Conservation (phyloP, 2,329 filamentous ascomycete species). For the Coniochaeta sp. region DNA sequence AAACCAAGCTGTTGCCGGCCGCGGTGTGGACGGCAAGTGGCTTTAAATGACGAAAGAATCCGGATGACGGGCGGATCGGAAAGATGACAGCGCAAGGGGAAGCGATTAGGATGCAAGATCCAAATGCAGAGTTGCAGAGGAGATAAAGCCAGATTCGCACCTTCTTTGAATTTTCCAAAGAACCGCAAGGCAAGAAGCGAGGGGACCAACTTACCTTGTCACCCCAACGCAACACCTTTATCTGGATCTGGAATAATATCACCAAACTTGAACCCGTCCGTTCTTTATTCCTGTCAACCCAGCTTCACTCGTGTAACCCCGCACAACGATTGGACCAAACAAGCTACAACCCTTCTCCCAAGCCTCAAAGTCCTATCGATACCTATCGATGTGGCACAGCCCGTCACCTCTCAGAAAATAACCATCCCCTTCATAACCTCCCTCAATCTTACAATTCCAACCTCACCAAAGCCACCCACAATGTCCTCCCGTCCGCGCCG, state of each 20-base stretch:
- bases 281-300: background rate
- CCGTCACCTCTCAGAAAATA: background rate
- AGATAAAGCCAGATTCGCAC: background rate
- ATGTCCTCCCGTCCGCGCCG: conserved; percentile 44
- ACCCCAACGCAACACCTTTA: background rate
- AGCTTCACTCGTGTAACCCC: background rate
- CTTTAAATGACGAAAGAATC: background rate
- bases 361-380: conserved; percentile 2
- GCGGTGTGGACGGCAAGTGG: background rate
- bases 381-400: conserved; percentile 3
- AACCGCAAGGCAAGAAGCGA: background rate
- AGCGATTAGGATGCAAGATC: background rate
- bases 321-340: conserved; percentile 1
- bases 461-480: conserved; percentile 5
- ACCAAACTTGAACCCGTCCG: background rate
- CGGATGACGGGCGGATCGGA: background rate
- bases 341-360: background rate
- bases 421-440: background rate
- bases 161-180: background rate
- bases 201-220: background rate
- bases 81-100: background rate
- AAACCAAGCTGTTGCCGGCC: too few species aligned
- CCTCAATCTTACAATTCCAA: background rate
- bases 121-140: background rate
- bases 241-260: too few species aligned